A percentile compares a stretch with the other conserved stretches of the same genome.
phyloP scores from a whole-genome alignment of 805 yeast genomes.

The Myxozyma mucilagina region DNA sequence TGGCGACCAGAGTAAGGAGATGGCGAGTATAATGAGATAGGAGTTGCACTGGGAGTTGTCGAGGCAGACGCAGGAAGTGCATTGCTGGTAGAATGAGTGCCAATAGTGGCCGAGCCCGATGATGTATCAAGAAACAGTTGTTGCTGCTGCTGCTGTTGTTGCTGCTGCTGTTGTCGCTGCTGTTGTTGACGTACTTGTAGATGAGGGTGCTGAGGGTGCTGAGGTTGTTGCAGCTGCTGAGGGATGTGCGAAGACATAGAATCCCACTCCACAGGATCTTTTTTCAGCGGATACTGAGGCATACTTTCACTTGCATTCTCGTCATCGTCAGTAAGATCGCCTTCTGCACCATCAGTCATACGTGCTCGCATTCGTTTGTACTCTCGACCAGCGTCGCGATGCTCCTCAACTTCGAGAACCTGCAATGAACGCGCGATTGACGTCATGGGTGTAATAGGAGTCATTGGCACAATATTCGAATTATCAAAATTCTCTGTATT shows the following conservation, averaged over 20 bases:
- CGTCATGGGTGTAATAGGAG: slow-evolving; percentile 10
- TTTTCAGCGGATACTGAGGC: neutral
- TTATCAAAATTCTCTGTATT: neutral
- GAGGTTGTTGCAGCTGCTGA: neutral
- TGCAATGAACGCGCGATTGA: slow-evolving; percentile 2
- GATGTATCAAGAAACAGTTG: slow-evolving; percentile 9
- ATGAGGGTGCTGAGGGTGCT: neutral
- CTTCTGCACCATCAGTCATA: neutral
- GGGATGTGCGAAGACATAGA: neutral
- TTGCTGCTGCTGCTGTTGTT: neutral
- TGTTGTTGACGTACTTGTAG: neutral
- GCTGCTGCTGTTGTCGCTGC: neutral
- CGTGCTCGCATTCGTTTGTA: slow-evolving; percentile 20
- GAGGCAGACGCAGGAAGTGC: neutral
- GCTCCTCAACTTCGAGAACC: slow-evolving; percentile 17
- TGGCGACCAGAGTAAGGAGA: slow-evolving; percentile 8
- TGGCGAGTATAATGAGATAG: neutral
- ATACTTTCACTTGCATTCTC: neutral
- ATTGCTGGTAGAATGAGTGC: neutral
- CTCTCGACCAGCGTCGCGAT: slow-evolving; percentile 15
- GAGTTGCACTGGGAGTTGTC: slow-evolving; percentile 4
- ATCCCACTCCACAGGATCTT: neutral
- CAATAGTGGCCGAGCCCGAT: slow-evolving; percentile 3
- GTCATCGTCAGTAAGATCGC: neutral
- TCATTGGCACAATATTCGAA: neutral